phyloP scores from a whole-genome alignment of 257 asterid species.

The Petunia secreta region DNA sequence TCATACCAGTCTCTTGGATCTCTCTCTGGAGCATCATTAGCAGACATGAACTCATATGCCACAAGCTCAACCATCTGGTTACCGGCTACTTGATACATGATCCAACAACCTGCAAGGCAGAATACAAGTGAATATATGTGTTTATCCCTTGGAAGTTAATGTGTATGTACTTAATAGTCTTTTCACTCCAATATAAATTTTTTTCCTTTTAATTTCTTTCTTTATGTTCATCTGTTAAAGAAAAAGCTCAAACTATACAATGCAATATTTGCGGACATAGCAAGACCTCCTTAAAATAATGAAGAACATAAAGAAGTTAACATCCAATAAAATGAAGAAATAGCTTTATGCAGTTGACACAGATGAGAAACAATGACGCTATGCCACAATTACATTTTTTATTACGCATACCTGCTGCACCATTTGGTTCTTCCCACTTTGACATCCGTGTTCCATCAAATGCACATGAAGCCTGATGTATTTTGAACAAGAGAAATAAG shows the following conservation, averaged over 20 bases:
- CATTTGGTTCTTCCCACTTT: slow-evolving; percentile 99
- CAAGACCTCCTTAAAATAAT: background rate
- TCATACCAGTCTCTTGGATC: slow-evolving; percentile 95
- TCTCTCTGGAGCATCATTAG: slow-evolving; percentile 94
- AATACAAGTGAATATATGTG: slow-evolving; percentile 11
- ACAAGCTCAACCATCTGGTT: slow-evolving; percentile 63
- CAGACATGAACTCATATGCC: slow-evolving; percentile 91
- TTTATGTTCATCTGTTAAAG: background rate
- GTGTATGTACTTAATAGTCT: background rate
- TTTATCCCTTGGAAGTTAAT: background rate
- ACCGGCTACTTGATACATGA: slow-evolving; percentile 61
- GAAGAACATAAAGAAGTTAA: background rate
- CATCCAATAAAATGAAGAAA: background rate
- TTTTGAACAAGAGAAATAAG: slow-evolving; percentile 24
- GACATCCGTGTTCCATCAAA: slow-evolving; percentile 99
- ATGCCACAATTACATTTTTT: slow-evolving; percentile 5
- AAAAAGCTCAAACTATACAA: background rate
- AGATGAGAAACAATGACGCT: slow-evolving; percentile 13
- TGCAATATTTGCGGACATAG: background rate
- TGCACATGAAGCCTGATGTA: slow-evolving; percentile 76
- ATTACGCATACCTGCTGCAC: slow-evolving; percentile 72
- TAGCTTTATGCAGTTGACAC: slow-evolving; percentile 3
- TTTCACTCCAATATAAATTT: background rate
- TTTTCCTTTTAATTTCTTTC: background rate
- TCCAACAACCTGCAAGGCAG: slow-evolving; percentile 80